Conservation (phyloP, 1,284 basidiomycete species). For the Puccinia hordei region DNA sequence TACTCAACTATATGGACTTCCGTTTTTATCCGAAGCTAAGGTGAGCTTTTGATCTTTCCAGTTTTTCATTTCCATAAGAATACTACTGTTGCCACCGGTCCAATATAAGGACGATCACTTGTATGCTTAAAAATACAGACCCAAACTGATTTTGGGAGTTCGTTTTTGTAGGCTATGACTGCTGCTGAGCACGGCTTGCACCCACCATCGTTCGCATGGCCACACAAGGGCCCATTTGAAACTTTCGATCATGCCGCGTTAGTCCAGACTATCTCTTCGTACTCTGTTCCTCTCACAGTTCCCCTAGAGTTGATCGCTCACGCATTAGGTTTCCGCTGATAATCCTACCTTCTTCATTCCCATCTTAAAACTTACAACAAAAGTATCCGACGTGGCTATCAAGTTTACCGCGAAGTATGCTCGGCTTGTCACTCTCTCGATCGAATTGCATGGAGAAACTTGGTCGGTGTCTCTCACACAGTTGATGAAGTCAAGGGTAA, state of each 20-base stretch:
- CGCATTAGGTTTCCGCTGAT: neutral
- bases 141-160: neutral
- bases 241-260: slow-evolving; percentile 84
- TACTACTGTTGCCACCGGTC: too few species aligned
- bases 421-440: slow-evolving; percentile 98
- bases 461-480: slow-evolving; percentile 96
- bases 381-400: slow-evolving; percentile 96
- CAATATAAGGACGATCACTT: too few species aligned
- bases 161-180: slow-evolving; percentile 71
- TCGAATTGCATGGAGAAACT: slow-evolving; percentile 99
- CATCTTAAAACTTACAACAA: neutral
- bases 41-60: neutral
- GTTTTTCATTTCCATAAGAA: neutral
- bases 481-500: slow-evolving; percentile 77
- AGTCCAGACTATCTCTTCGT: slow-evolving; percentile 51
- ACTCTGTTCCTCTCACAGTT: slow-evolving; percentile 7
- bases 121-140: slow-evolving; percentile 8
- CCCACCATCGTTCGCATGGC: slow-evolving; percentile 83
- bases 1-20: slow-evolving; percentile 48
- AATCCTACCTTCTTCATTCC: neutral
- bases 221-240: slow-evolving; percentile 81
- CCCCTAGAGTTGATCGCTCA: slow-evolving; percentile 10
- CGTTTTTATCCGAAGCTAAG: slow-evolving; percentile 46
- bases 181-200: slow-evolving; percentile 93
- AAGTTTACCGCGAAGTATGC: slow-evolving; percentile 99